Evolutionary conservation across 2,329 filamentous ascomycete genomes (phyloP).

Genomic region (Elsinoe perseae): DNA sequence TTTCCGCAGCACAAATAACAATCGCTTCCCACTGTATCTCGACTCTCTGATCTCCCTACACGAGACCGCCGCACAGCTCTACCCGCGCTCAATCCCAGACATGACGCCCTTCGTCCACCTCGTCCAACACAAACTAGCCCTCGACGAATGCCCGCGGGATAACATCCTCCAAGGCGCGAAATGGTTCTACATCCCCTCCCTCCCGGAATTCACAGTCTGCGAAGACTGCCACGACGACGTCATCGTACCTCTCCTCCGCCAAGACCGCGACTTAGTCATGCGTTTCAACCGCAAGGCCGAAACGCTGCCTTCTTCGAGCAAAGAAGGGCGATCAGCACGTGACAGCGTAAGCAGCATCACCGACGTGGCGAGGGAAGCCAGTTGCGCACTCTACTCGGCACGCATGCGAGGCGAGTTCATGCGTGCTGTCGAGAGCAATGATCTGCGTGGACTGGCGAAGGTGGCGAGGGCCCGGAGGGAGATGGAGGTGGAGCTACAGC

Average conservation of each 20-base stretch:
- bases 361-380: conserved; percentile 22
- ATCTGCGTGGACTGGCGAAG: conserved; percentile 58
- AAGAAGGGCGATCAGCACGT: conserved; percentile 34
- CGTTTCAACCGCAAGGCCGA: conserved; percentile 58
- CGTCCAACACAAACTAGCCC: conserved; percentile 49
- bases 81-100: conserved; percentile 40
- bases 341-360: conserved; percentile 29
- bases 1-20: conserved; percentile 52
- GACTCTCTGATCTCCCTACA: conserved; percentile 50
- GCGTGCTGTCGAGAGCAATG: conserved; percentile 57
- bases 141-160: conserved; percentile 59
- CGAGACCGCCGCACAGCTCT: conserved; percentile 22
- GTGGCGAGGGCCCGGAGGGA: conserved; percentile 50
- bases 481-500: conserved; percentile 52
- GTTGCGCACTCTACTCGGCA: conserved; percentile 72
- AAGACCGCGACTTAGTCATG: conserved; percentile 50
- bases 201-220: conserved; percentile 76
- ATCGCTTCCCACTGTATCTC: conserved; percentile 50
- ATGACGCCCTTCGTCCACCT: conserved; percentile 56
- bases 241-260: conserved; percentile 59
- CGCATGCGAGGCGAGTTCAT: conserved; percentile 70
- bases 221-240: conserved; percentile 77
- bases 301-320: conserved; percentile 41
- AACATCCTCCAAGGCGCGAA: conserved; percentile 52
- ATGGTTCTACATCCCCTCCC: conserved; percentile 68